Base-by-base conservation (phyloP, 139 green algal species). In the Desmodesmus armatus region DNA sequence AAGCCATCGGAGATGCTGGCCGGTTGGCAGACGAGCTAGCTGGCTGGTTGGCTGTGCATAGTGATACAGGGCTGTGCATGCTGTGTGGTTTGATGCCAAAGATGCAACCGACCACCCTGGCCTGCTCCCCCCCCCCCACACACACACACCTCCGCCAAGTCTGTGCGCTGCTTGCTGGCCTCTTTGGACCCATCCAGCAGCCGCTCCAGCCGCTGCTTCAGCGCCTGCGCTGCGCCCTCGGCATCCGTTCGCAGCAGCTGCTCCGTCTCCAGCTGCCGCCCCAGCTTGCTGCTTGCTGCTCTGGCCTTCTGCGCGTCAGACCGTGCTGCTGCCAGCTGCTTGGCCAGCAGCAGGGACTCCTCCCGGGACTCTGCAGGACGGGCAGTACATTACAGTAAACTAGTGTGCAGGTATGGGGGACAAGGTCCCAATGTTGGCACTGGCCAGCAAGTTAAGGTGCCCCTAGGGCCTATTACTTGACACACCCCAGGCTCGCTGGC, bases 151-250 rank as follows among this genome's bases (percentile, higher is more conserved):
- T 82, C 55, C 5, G 76, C 76, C 55, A 82, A 40, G 27, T 82
- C 76, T 19, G 25, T 21, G 41, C 76, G 62, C 44, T 67, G 62
- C 60, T 49, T 71, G 19, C 41, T 84, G 1, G n/a, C 63, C 5
- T 66, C 78, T 43, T 84, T 39, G 25, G 60, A 75, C 21, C 25
- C 63, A 43, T 43, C 80, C 33, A 86, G 27, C 35, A 86, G 35
- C 69, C 55, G n/a, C 67, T 86, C 80, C 35, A 86, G 80, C 19
- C 80, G 67, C 69, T 86, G 80, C 35, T 47, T 40, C 49, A 86
- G 80, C 80, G 80, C 69, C 80, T 86, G 69, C 13, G 70, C 80
- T 27, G 80, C 80, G 19, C 55, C 80, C 70, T 86, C 80, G n/a
- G 80, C 80, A 41, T 86, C 80, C 19, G 67, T 37, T 7, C 80